phyloP scores from a whole-genome alignment of 371 early-diverging fungal species.

The Dichotomocladium elegans region DNA sequence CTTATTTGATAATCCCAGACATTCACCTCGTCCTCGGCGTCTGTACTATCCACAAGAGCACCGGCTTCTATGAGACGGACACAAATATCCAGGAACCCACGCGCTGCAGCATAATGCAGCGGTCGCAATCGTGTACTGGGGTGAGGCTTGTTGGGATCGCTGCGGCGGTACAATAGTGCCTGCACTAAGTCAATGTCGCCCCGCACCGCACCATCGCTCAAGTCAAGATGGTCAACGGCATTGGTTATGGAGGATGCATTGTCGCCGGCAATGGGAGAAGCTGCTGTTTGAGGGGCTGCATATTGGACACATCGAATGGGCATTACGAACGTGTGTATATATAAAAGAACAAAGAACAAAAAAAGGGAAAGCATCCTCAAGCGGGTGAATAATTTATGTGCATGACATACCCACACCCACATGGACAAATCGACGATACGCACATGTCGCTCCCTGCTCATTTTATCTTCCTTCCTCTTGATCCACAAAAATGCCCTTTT shows the following conservation, averaged over 20 bases:
- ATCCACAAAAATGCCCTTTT: too few species aligned
- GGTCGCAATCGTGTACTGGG: conserved; percentile 59
- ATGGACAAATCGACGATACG: too few species aligned
- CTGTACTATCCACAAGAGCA: conserved; percentile 57
- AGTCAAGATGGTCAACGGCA: conserved; percentile 16
- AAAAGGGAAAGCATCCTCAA: too few species aligned
- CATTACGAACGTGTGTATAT: not conserved
- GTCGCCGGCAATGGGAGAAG: not conserved
- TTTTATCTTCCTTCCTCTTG: too few species aligned
- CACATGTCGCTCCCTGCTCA: too few species aligned
- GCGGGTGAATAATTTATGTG: too few species aligned
- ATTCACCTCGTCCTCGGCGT: conserved; percentile 69
- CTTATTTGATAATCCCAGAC: not conserved
- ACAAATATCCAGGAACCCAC: conserved; percentile 61
- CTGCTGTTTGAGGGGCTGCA: not conserved
- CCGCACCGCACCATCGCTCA: conserved; percentile 4
- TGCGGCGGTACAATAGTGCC: not conserved
- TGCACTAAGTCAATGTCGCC: conserved; percentile 4
- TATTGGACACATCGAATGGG: not conserved
- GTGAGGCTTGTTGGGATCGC: conserved; percentile 14
- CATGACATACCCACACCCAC: too few species aligned
- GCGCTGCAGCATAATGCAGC: conserved; percentile 69
- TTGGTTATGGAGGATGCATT: not conserved
- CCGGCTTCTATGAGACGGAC: conserved; percentile 58
- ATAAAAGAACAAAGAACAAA: too few species aligned